A percentile compares a stretch with the other conserved stretches of the same genome.
phyloP scores from a whole-genome alignment of 2,329 filamentous ascomycete species.

The Sphaceloma murrayae region DNA sequence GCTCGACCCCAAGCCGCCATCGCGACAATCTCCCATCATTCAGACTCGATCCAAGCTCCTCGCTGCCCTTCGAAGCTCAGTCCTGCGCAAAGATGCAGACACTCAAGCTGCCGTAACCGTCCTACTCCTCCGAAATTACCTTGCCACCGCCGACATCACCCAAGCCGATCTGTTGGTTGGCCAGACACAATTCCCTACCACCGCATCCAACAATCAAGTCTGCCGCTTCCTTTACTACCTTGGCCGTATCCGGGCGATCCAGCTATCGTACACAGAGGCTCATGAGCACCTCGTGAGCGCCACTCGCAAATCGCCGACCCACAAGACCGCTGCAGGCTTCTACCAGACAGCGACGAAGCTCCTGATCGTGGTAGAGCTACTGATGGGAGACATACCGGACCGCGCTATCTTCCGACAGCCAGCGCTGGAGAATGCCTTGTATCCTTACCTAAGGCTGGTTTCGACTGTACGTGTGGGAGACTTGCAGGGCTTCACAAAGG shows the following conservation, averaged over 20 bases:
- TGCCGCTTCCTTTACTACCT: conserved; percentile 96
- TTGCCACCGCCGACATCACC: conserved; percentile 89
- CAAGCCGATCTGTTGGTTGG: conserved; percentile 93
- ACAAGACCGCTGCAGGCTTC: conserved; percentile 81
- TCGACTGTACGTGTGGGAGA: conserved; percentile 96
- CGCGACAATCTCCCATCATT: conserved; percentile 77
- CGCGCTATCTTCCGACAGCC: conserved; percentile 87
- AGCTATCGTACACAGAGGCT: conserved; percentile 92
- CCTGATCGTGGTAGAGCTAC: conserved; percentile 86
- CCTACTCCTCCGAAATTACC: conserved; percentile 87
- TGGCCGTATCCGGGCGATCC: conserved; percentile 89
- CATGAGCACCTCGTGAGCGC: conserved; percentile 89
- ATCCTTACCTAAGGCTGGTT: conserved; percentile 88
- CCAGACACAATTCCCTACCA: conserved; percentile 88
- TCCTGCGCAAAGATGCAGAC: conserved; percentile 90
- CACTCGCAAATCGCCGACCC: conserved; percentile 88
- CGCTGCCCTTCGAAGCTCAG: conserved; percentile 83
- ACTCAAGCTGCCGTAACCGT: conserved; percentile 97
- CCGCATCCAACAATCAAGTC: conserved; percentile 95
- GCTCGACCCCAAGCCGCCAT: conserved; percentile 76
- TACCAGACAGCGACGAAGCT: conserved; percentile 94
- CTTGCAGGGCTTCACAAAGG: conserved; percentile 81
- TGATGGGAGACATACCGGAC: conserved; percentile 98
- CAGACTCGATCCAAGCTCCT: conserved; percentile 78
- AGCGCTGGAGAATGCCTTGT: conserved; percentile 73